Percentiles rank a stretch among this genome's conserved stretches.
Conservation (phyloP, 1,284 basidiomycete species). For the Xanthoconium separans region DNA sequence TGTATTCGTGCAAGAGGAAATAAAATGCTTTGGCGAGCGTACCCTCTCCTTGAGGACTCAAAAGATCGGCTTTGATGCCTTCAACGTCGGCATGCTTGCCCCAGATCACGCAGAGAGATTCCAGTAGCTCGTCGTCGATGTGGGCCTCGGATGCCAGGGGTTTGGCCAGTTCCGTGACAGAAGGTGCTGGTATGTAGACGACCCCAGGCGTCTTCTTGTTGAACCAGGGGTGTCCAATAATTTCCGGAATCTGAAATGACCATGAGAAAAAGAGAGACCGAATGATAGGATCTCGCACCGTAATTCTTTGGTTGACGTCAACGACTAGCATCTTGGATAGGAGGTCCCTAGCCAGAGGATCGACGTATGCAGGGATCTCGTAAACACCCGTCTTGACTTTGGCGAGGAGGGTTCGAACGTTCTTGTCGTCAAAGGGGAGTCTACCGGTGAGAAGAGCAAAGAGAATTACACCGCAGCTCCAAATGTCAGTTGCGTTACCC, state of each 20-base stretch:
- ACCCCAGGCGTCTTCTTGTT: constrained; percentile 46
- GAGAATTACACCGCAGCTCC: constrained; percentile 91
- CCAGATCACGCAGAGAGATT: constrained; percentile 89
- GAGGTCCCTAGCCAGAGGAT: constrained; percentile 73
- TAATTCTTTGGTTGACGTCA: constrained; percentile 85
- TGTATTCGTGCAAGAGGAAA: constrained; percentile 80
- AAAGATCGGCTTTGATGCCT: constrained; percentile 61
- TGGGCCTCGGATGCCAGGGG: constrained; percentile 68
- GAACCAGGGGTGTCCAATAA: constrained; percentile 87
- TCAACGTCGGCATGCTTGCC: constrained; percentile 62
- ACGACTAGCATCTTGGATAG: constrained; percentile 86
- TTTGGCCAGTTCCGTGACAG: constrained; percentile 65
- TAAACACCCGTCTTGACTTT: constrained; percentile 93
- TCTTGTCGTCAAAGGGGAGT: constrained; percentile 89
- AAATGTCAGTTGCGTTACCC: constrained; percentile 92
- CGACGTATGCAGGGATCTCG: constrained; percentile 75
- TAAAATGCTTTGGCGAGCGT: constrained; percentile 93
- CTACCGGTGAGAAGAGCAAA: constrained; percentile 86
- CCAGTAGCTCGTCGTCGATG: constrained; percentile 85
- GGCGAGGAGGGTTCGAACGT: constrained; percentile 76
- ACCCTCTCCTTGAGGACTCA: constrained; percentile 61
- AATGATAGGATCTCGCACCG: constrained; percentile 49
- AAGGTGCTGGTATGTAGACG: constrained; percentile 56
- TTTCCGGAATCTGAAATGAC: constrained; percentile 76
- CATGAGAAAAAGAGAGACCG: constrained; percentile 8